Conservation (phyloP, 2,329 filamentous ascomycete species). For the Paecilomyces formosus region DNA sequence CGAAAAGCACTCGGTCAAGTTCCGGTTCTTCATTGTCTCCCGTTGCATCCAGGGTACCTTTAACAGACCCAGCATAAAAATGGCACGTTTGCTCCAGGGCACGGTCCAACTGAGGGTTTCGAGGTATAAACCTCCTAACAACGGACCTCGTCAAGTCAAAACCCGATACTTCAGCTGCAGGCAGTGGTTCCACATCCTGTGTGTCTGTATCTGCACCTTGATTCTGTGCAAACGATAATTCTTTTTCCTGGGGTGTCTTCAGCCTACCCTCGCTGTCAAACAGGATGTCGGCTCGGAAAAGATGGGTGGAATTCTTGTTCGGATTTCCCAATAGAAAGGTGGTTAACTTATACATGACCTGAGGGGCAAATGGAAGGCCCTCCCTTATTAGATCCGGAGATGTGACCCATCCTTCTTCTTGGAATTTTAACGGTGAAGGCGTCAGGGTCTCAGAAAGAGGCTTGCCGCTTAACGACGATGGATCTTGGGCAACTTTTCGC, state of each 20-base stretch:
- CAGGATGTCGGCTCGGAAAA: constrained; percentile 56
- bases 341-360: constrained; percentile 42
- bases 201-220: neutral
- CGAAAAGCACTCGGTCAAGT: constrained; percentile 43
- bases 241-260: constrained; percentile 25
- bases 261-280: constrained; percentile 43
- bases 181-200: constrained; percentile 8
- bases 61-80: constrained; percentile 43
- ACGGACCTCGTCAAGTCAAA: constrained; percentile 53
- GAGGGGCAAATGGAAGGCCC: constrained; percentile 16
- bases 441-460: constrained; percentile 21
- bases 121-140: constrained; percentile 70
- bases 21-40: constrained; percentile 29
- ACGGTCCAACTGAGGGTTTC: constrained; percentile 69
- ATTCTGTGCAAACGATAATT: constrained; percentile 10
- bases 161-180: constrained; percentile 16
- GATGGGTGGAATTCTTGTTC: constrained; percentile 50
- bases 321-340: constrained; percentile 44
- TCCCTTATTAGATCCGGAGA: constrained; percentile 21
- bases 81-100: constrained; percentile 77
- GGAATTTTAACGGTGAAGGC: constrained; percentile 14
- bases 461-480: constrained; percentile 16
- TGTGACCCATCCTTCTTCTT: constrained; percentile 22
- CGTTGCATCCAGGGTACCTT: constrained; percentile 9
- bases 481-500: constrained; percentile 13